Percentiles rank a stretch among this genome's conserved stretches.
These are phyloP conservation scores for Prosopis cineraria DNA, from an alignment of 306 rosid species.

Conservation along the genomic window DNA sequence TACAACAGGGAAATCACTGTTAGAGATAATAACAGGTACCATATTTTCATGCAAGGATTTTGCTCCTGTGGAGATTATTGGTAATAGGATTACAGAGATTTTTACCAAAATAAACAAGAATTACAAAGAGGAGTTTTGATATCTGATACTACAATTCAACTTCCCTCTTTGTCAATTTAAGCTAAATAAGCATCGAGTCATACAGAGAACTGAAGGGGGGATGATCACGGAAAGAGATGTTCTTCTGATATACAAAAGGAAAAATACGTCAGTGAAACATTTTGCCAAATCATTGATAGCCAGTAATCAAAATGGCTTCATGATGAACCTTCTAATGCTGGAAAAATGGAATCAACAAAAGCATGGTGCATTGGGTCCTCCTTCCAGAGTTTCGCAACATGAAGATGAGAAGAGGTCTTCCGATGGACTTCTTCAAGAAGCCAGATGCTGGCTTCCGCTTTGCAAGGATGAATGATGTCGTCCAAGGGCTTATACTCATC, in stretches of 20 bases:
- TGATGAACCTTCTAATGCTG: constrained; percentile 42
- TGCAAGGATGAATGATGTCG: constrained; percentile 72
- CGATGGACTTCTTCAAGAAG: constrained; percentile 89
- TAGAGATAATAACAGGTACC: constrained; percentile 68
- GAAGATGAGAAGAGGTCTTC: constrained; percentile 68
- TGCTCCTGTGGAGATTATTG: constrained; percentile 75
- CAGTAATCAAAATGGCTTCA: constrained; percentile 36
- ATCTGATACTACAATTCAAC: constrained; percentile 30
- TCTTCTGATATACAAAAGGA: constrained; percentile 6
- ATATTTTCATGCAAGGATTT: constrained; percentile 57
- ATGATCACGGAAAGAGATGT: constrained; percentile 18
- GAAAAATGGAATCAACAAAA: constrained; percentile 77
- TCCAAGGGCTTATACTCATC: constrained; percentile 72
- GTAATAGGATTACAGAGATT: constrained; percentile 33
- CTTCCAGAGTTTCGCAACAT: constrained; percentile 73
- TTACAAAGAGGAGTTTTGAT: background rate
- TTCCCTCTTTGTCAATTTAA: background rate
- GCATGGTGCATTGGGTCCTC: constrained; percentile 66
- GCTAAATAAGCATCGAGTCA: background rate
- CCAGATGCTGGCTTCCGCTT: constrained; percentile 92
- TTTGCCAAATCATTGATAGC: constrained; percentile 27
- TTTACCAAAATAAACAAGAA: background rate
- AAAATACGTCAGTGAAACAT: background rate
- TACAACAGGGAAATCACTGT: constrained; percentile 59
- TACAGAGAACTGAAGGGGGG: background rate